Evolutionary conservation across 1,139 yeast species (phyloP).

Genomic region (Debaryomycetaceae sp.): DNA sequence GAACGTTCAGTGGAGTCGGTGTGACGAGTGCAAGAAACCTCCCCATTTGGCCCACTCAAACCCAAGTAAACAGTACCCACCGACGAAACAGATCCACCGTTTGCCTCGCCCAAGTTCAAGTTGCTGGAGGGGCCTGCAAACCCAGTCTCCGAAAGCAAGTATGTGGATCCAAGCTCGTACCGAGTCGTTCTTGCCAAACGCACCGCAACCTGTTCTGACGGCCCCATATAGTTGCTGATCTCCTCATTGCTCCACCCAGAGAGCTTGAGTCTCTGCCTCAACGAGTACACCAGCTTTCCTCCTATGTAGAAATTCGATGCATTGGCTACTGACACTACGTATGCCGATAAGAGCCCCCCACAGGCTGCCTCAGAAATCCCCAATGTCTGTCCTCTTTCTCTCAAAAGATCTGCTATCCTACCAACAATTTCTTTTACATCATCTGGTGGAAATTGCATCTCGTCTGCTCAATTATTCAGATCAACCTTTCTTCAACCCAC

Average conservation of each 20-base stretch:
- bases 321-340: slow-evolving; percentile 77
- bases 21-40: slow-evolving; percentile 43
- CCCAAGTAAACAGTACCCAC: slow-evolving; percentile 75
- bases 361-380: slow-evolving; percentile 88
- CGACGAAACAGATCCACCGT: slow-evolving; percentile 15
- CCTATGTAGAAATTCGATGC: slow-evolving; percentile 84
- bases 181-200: slow-evolving; percentile 75
- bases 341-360: slow-evolving; percentile 81
- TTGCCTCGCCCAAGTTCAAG: slow-evolving; percentile 27
- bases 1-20: slow-evolving; percentile 54
- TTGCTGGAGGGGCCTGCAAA: slow-evolving; percentile 75
- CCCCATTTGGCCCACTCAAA: slow-evolving; percentile 63
- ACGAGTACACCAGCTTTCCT: slow-evolving; percentile 74
- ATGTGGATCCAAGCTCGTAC: slow-evolving; percentile 79
- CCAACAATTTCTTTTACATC: slow-evolving; percentile 49
- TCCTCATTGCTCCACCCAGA: slow-evolving; percentile 79
- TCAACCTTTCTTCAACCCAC: too few species aligned
- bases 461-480: not conserved
- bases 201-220: slow-evolving; percentile 71
- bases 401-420: slow-evolving; percentile 55
- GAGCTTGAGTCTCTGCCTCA: slow-evolving; percentile 68
- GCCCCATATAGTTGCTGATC: slow-evolving; percentile 72
- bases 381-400: slow-evolving; percentile 55
- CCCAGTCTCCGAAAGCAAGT: slow-evolving; percentile 81
- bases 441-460: slow-evolving; percentile 62